Evolutionary conservation across 1,284 basidiomycete species (phyloP).

Genomic region (Rhodotorula sp.): DNA sequence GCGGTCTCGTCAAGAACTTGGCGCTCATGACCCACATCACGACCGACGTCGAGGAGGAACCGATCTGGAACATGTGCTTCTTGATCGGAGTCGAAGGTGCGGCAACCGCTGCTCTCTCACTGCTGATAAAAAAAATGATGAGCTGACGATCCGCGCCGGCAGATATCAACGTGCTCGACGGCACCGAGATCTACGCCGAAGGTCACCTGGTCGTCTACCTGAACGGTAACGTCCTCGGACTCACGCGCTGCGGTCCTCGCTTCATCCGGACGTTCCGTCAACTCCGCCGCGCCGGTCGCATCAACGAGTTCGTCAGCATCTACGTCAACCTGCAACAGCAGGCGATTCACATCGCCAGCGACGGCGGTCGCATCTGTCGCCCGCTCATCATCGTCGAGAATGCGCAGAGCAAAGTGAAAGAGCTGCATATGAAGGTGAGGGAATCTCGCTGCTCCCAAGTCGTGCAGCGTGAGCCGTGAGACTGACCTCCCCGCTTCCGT

Average conservation of each 20-base stretch:
- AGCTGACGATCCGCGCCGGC: background rate
- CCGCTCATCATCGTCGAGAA: conserved; percentile 97
- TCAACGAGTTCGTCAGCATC: conserved; percentile 95
- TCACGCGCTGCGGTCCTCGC: conserved; percentile 78
- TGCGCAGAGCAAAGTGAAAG: conserved; percentile 70
- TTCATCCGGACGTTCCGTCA: conserved; percentile 91
- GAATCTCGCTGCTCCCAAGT: conserved; percentile 2
- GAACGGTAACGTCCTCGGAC: conserved; percentile 92
- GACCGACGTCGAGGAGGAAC: conserved; percentile 95
- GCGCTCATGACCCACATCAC: conserved; percentile 99
- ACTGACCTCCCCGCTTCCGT: conserved; percentile 7
- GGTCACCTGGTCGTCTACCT: conserved; percentile 94
- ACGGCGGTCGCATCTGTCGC: conserved; percentile 96
- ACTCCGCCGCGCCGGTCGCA: conserved; percentile 81
- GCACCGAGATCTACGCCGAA: conserved; percentile 89
- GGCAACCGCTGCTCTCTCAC: conserved; percentile 29
- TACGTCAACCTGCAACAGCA: conserved; percentile 96
- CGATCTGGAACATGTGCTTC: conserved; percentile 83
- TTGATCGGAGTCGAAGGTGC: conserved; percentile 92
- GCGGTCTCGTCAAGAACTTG: conserved; percentile 96
- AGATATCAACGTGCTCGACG: conserved; percentile 92
- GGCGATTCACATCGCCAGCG: conserved; percentile 93
- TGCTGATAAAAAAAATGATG: background rate
- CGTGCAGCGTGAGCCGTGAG: too few species aligned
- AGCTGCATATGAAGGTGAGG: conserved; percentile 74